phyloP scores from a whole-genome alignment of 257 asterid genomes.

The Lycium ferocissimum region DNA sequence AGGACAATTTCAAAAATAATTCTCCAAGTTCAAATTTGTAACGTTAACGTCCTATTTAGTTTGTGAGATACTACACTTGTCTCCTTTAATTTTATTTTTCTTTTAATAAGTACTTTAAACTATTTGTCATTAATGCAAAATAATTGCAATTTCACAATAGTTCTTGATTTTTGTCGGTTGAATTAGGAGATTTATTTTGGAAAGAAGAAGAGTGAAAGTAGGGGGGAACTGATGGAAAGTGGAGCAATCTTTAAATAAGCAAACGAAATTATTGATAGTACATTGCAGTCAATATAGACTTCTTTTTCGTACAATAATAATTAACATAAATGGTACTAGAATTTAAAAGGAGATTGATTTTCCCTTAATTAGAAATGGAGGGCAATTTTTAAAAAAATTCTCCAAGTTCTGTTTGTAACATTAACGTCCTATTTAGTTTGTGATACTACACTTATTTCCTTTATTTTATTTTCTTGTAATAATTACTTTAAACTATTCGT shows the following conservation, averaged over 20 bases:
- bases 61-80: too few relatives aligned
- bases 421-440: not conserved
- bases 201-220: too few relatives aligned
- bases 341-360: not conserved
- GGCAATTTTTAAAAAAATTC: not conserved
- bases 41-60: not conserved
- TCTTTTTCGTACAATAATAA: slow-evolving; percentile 16
- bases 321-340: not conserved
- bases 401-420: not conserved
- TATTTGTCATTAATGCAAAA: too few relatives aligned
- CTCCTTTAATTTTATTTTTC: too few relatives aligned
- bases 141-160: too few relatives aligned
- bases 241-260: not conserved
- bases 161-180: too few relatives aligned
- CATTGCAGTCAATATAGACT: not conserved
- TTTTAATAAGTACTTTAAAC: too few relatives aligned
- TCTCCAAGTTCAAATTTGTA: not conserved
- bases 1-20: not conserved
- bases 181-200: too few relatives aligned
- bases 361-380: not conserved
- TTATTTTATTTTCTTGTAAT: too few relatives aligned
- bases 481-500: too few relatives aligned
- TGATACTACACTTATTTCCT: too few relatives aligned
- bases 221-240: too few relatives aligned
- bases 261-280: not conserved